Base-by-base conservation (phyloP, 106 monocot genomes). In the Platanthera zijinensis region DNA sequence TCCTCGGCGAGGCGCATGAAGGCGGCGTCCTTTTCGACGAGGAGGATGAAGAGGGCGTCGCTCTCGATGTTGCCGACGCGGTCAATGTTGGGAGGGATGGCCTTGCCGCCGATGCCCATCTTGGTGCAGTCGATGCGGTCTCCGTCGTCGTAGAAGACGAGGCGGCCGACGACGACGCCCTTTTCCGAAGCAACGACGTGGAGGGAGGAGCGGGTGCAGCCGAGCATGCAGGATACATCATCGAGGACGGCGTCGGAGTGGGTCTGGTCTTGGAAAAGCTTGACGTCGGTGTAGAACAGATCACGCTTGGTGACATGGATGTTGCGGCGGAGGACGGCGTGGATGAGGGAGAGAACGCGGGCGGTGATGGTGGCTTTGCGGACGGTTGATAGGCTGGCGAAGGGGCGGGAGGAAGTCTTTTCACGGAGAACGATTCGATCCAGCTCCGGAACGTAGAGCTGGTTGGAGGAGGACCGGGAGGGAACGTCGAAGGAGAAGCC, bases 261-360 rank as follows among this genome's bases (percentile, higher is more conserved):
- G 48, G 78, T 66, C 84, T 99, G 97, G 79, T 99, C 97, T 76
- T 84, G 80, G 78, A 99, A 99, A 39, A 99, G 89, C 89, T 99
- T 99, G 75, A 92, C 97, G 76, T 99, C 97, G 18, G 97, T 99
- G 83, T 99, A 99, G 86, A 99, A 99, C 52, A 99, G 89, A 71
- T 99, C 97, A 7, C 97, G 87, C 88, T 99, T 99, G 13, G 97
- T 99, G 52, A 99, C 97, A 74, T 99, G 97, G 80, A 99, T 99
- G 67, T 83, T 69, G 68, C 84, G 81, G 67, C 80, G 84, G 69
- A 94, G 89, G 7, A 90, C 87, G 50, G 83, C 83, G 77, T 99
- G 84, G 81, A 99, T 76, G 57, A 99, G 85, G 32, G 87, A 81
- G 52, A 99, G 78, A 57, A 99, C 91, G 71, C 88, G 88, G 30